These are phyloP conservation scores for Oemleria cerasiformis DNA, from an alignment of 306 rosid species.

Conservation along the genomic window DNA sequence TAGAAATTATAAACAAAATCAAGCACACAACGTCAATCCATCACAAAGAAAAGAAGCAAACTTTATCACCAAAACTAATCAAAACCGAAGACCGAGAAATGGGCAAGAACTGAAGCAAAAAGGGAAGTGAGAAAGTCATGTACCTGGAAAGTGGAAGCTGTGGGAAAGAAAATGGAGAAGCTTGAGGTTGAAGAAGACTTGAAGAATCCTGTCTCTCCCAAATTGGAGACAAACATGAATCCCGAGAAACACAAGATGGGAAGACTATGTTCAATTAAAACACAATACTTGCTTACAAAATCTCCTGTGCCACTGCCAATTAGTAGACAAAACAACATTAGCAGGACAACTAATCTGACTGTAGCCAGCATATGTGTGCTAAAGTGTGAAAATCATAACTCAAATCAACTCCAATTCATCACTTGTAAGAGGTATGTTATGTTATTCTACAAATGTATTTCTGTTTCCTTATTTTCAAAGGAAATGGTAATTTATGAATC, in stretches of 20 bases:
- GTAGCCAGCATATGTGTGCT: neutral
- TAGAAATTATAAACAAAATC: neutral
- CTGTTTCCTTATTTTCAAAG: no score
- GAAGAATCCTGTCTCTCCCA: conserved; percentile 14
- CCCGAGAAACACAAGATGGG: conserved; percentile 51
- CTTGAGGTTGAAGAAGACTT: conserved; percentile 21
- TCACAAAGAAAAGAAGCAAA: no score
- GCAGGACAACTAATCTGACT: neutral
- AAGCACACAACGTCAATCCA: no score
- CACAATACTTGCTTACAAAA: conserved; percentile 78
- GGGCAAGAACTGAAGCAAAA: neutral
- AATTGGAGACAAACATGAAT: conserved; percentile 57
- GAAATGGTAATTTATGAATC: neutral
- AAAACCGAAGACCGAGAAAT: neutral
- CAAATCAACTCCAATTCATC: neutral
- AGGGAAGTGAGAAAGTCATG: conserved; percentile 14
- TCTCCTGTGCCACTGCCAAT: conserved; percentile 90
- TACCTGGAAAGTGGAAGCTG: conserved; percentile 8
- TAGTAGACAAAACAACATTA: conserved; percentile 25
- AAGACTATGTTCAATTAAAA: conserved; percentile 69
- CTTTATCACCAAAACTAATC: neutral
- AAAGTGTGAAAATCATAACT: neutral
- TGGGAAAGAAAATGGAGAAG: neutral
- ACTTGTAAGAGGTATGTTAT: neutral
- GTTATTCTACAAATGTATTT: no score